Evolutionary conservation across 768 basidiomycete genomes (phyloP), one percentile per base, ranked within the genome.

Genomic region (Hirschioporus abietinus): DNA sequence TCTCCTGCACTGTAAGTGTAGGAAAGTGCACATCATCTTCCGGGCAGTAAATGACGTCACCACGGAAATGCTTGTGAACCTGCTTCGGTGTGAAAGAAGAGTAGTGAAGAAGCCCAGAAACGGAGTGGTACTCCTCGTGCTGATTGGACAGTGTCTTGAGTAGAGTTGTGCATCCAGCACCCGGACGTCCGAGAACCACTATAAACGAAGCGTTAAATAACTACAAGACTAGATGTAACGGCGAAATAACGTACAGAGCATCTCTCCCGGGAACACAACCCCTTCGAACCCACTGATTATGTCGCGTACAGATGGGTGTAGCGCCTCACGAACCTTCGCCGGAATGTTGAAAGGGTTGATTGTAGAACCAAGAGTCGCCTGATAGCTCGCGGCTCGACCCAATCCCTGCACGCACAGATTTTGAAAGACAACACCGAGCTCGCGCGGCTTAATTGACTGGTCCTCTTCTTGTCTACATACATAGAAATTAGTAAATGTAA

Each of bases 21-120:
- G 93, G 90, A 70, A 95, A 91, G 73, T 94, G 93, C 1, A 91
- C 80, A 73, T 96, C 93, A 71, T 94, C 93, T 78, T 92, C 93
- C 0, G 91, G 90, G 67, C 84, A 89, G 73, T 92, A 94, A 65
- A 86, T 84, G 1, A 92, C 88, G 72, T 93, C 93, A 18, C 94
- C 95, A 1, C 89, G 88, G 74, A 86, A 90, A 64, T 83, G 83
- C 67, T 85, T 82, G 66, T 74, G 70, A 65, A 96, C 82, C 65
- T 93, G 82, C 0, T 84, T 76, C 1, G 90, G 84, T 0, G 86
- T 77, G 67, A 96, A 82, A 1, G 91, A 88, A 72, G 92, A 91
- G 72, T 96, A 97, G 61, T 80, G 78, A 1, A 95, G 84, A 0
- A 88, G 80, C 26, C 94, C 94, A 35, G 86, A 76, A 23, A 96